Evolutionary conservation across 306 rosid genomes (phyloP).

Genomic region (Prunus salicina): DNA sequence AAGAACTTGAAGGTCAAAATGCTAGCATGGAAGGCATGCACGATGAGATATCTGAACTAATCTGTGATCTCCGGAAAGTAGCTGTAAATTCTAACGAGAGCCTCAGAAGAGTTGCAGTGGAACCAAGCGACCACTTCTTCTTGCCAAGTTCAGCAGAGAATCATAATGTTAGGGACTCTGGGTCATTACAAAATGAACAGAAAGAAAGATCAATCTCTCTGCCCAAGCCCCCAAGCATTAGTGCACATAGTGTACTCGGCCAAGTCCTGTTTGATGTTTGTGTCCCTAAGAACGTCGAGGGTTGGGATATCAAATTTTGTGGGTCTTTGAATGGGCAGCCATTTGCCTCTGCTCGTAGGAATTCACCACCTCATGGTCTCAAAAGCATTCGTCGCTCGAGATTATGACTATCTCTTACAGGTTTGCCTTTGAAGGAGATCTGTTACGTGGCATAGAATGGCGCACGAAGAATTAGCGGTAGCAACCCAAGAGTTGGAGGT

Average conservation of each 20-base stretch:
- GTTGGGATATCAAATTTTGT: conserved; percentile 66
- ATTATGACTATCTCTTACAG: conserved; percentile 35
- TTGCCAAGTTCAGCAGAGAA: conserved; percentile 58
- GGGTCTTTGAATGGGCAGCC: conserved; percentile 61
- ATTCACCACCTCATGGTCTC: conserved; percentile 44
- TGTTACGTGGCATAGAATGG: not conserved
- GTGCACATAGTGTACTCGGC: conserved; percentile 65
- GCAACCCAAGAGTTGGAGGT: conserved; percentile 16
- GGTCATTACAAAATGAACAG: conserved; percentile 38
- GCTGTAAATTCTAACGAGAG: conserved; percentile 66
- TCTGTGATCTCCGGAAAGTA: conserved; percentile 64
- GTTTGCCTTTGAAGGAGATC: conserved; percentile 16
- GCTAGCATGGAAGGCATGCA: conserved; percentile 35
- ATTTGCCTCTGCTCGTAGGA: conserved; percentile 55
- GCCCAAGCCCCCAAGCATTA: conserved; percentile 53
- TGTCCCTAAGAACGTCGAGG: conserved; percentile 70
- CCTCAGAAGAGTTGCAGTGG: conserved; percentile 61
- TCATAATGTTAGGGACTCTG: conserved; percentile 27
- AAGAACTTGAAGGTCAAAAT: conserved; percentile 43
- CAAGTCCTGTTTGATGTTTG: conserved; percentile 63
- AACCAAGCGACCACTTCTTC: conserved; percentile 65
- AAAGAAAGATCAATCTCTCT: conserved; percentile 46
- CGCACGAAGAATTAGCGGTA: not conserved
- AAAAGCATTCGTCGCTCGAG: conserved; percentile 71
- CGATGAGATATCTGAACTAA: conserved; percentile 62